A percentile compares a stretch with the other conserved stretches of the same genome.
Conservation (phyloP, 345 rosid species). For the Syzygium grande region DNA sequence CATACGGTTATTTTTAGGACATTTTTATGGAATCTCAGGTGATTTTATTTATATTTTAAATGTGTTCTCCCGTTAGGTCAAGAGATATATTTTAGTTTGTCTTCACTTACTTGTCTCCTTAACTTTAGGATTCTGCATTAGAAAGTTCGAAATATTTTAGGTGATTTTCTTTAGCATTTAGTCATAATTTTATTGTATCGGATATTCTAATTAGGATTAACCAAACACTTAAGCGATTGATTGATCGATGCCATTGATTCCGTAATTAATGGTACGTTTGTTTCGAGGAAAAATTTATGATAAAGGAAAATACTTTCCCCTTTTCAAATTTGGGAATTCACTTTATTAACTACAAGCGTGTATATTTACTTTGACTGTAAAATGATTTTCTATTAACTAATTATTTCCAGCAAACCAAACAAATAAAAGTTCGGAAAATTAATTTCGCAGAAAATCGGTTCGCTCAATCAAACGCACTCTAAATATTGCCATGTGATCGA, state of each 20-base stretch:
- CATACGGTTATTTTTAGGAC: background rate
- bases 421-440: background rate
- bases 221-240: background rate
- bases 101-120: background rate
- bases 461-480: accelerated
- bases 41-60: background rate
- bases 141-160: background rate
- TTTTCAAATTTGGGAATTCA: background rate
- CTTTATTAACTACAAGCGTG: background rate
- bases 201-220: background rate
- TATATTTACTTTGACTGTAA: accelerated
- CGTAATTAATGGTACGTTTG: accelerated
- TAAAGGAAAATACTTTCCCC: accelerated
- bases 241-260: background rate
- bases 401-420: background rate
- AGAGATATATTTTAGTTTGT: background rate
- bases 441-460: background rate
- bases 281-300: background rate
- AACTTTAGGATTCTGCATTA: background rate
- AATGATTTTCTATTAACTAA: background rate
- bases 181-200: background rate
- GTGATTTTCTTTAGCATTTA: background rate
- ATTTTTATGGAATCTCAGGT: background rate
- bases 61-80: background rate
- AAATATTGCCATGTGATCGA: background rate